A percentile compares a stretch with the other conserved stretches of the same genome.
These are phyloP conservation scores for Aspergillus ibericus DNA, from an alignment of 2,329 filamentous ascomycete genomes.

Conservation along the genomic window DNA sequence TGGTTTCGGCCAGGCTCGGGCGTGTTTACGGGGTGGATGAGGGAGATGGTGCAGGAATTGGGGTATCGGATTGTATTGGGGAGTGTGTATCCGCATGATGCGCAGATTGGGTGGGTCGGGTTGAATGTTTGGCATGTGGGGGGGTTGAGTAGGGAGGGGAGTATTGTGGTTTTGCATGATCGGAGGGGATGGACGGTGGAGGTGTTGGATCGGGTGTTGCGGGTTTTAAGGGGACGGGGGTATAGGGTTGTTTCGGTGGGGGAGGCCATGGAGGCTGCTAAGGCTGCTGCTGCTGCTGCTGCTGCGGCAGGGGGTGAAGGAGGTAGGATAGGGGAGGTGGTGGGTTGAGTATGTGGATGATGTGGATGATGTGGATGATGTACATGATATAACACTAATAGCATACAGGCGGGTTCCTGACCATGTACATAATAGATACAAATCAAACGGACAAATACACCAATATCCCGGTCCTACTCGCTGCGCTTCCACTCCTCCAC, in stretches of 20 bases:
- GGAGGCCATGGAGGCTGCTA: slow-evolving; percentile 54
- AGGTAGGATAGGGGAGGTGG: background rate
- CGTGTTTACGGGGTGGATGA: slow-evolving; percentile 74
- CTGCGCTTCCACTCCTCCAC: slow-evolving; percentile 54
- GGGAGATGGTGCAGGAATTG: slow-evolving; percentile 57
- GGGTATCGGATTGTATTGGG: slow-evolving; percentile 76
- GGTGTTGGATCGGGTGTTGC: slow-evolving; percentile 73
- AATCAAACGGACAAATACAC: slow-evolving; percentile 6
- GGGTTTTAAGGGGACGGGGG: slow-evolving; percentile 67
- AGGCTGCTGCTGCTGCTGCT: background rate
- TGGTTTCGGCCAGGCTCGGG: slow-evolving; percentile 85
- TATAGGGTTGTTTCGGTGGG: slow-evolving; percentile 72
- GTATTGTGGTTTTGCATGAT: slow-evolving; percentile 85
- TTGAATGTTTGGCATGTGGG: slow-evolving; percentile 77
- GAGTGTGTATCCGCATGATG: slow-evolving; percentile 84
- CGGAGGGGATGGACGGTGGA: slow-evolving; percentile 76
- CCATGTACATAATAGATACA: background rate
- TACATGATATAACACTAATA: slow-evolving; percentile 9
- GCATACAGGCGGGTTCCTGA: slow-evolving; percentile 8
- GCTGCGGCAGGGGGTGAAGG: background rate
- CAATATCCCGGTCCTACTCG: slow-evolving; percentile 40
- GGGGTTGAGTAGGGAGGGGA: slow-evolving; percentile 74
- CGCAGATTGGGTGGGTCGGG: slow-evolving; percentile 70
- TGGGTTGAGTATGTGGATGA: background rate
- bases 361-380: slow-evolving; percentile 2